phyloP scores from a whole-genome alignment of 2,329 filamentous ascomycete genomes.

The Chaetothyriales sp. region DNA sequence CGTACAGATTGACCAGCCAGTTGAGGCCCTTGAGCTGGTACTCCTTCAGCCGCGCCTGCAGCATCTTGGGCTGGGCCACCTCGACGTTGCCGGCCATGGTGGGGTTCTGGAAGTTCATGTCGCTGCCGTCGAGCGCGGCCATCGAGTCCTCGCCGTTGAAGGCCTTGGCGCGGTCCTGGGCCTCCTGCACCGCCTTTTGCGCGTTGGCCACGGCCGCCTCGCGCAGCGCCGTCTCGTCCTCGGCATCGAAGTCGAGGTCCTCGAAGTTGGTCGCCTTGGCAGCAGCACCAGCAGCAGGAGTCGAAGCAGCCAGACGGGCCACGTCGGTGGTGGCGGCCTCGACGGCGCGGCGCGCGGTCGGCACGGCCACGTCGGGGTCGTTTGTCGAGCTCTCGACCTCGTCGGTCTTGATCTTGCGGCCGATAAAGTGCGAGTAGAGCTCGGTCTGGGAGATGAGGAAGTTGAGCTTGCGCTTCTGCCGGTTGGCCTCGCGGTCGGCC shows the following conservation, averaged over 20 bases:
- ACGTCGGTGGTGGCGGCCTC: conserved; percentile 35
- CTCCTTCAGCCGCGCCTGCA: conserved; percentile 90
- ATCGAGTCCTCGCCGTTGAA: conserved; percentile 63
- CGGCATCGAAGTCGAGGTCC: conserved; percentile 87
- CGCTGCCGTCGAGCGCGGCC: conserved; percentile 75
- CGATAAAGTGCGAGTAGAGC: conserved; percentile 97
- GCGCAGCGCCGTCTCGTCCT: conserved; percentile 69
- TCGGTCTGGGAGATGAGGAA: conserved; percentile 98
- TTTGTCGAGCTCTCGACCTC: conserved; percentile 86
- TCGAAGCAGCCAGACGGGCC: conserved; percentile 33
- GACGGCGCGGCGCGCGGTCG: no score
- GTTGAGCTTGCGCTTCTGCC: conserved; percentile 97
- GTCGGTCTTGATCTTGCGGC: conserved; percentile 96
- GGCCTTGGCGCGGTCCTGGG: conserved; percentile 78
- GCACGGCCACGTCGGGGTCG: conserved; percentile 53
- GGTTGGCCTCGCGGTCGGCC: conserved; percentile 90
- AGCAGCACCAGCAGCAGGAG: conserved; percentile 32
- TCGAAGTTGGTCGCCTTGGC: conserved; percentile 85
- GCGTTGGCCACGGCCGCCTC: conserved; percentile 88
- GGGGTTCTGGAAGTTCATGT: conserved; percentile 99
- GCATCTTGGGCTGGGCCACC: conserved; percentile 83
- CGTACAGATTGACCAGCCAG: conserved; percentile 97
- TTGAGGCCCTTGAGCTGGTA: conserved; percentile 99
- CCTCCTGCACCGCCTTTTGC: conserved; percentile 87
- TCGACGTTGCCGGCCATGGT: conserved; percentile 88